Evolutionary conservation across 2,329 filamentous ascomycete genomes (phyloP), one percentile per base, ranked within the genome.

Genomic region (Lithohypha guttulata): DNA sequence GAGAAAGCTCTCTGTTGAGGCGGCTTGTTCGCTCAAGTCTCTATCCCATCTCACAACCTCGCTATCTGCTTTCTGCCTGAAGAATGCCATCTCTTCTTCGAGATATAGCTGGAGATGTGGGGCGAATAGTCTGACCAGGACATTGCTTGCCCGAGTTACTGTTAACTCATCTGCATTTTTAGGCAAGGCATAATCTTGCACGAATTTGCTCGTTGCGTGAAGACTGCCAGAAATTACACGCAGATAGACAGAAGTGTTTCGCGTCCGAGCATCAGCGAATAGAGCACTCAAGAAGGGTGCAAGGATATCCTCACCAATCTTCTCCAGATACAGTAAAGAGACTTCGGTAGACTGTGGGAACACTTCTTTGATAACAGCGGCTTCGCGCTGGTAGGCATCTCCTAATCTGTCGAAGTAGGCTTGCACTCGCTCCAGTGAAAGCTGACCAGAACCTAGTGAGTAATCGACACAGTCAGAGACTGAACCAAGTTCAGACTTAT

Each of bases 91-190:
- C 62, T 98, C 91, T 56, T 95, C 89, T 46, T 85, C 79, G 11
- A 98, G 68, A 57, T 96, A 98, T 1, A 93, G 64, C 56, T 95
- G 87, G n/a, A 96, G 69, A 56, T 96, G 89, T 26, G 82, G 85
- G 57, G 94, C 89, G 52, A 94, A 96, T 1, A 86, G 77, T 46
- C 72, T 73, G 11, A 78, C 64, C 10, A 87, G 70, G 35, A 85
- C 70, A 42, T 75, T 69, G 51, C 78, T 79, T 10, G 81, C 72
- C 48, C 79, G 76, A 7, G 77, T 70, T 30, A 71, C 59, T 33
- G 82, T 78, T 7, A 75, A 72, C 20, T 74, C 62, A 13, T 70
- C 67, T 0, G 75, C 76, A 18, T 55, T 57, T 20, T 69, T 73
- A 36, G 73, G 73, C 2, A 84, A 79, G 35, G 75, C 70, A 5